Base-by-base conservation (phyloP, 768 basidiomycete species). In the Lactarius hengduanensis region DNA sequence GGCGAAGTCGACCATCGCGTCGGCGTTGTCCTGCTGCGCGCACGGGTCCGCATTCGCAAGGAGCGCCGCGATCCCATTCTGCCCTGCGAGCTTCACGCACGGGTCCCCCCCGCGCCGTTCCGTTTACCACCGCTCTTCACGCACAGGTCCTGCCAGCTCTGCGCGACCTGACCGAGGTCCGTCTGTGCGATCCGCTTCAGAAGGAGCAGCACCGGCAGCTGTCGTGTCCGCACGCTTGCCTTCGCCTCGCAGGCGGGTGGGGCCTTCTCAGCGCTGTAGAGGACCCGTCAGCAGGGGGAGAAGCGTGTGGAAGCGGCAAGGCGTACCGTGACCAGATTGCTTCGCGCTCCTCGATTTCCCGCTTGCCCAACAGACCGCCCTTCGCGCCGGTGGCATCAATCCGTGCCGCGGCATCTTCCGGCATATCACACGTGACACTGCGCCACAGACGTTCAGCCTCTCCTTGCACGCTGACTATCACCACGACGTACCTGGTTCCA, bases 1-100 rank as follows among this genome's bases (percentile, higher is more conserved):
- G 41, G 82, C 81, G 61, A 81, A 84, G 56, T 77, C 76, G 64
- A 84, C 77, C 82, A 84, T 84, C 47, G 73, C 73, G 69, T 84
- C 83, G 2, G 83, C 81, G 63, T 77, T 77, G 65, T 78, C 76
- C 71, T 83, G 83, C 65, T 83, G 83, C 8, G 76, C 81, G 71
- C 83, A 84, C 1, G 80, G 74, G 70, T 81, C 80, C 5, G 81
- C 79, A 38, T 77, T 74, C 22, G 79, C 81, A 34, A 80, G 77
- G 36, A 84, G 77, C 20, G 82, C 78, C 66, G 75, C 77, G 70
- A 78, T 78, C 32, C 79, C 81, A 61, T 72, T 71, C 32, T 76
- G 55, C 9, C 81, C 80, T 4, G 77, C 81, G 20, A 80, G 76
- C 16, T 74, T 71, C 64, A 80, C 78, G 72, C 83, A 84, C 4